These are phyloP conservation scores for Rhynchosporium graminicola DNA, from an alignment of 2,329 filamentous ascomycete genomes.

Conservation along the genomic window DNA sequence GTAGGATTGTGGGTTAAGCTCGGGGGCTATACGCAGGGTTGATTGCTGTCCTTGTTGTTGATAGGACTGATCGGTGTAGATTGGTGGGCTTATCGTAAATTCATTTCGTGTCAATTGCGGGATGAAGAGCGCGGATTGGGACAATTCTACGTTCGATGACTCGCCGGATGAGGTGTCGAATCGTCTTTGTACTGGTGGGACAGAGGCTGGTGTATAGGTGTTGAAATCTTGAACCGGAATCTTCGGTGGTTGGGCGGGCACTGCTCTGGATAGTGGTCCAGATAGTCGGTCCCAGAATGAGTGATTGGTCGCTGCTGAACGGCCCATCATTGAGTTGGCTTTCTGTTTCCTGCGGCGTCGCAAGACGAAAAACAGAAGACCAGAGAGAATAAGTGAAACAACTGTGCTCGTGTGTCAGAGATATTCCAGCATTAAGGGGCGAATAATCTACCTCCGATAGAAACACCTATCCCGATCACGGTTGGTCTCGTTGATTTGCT, in stretches of 20 bases:
- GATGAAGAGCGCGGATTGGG: constrained; percentile 2
- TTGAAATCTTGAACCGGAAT: background rate
- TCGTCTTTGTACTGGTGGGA: background rate
- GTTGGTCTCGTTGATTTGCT: background rate
- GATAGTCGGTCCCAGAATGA: constrained; percentile 10
- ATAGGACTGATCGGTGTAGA: background rate
- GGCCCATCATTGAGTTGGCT: background rate
- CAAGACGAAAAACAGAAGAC: background rate
- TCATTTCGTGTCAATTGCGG: background rate
- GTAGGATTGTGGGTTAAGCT: background rate
- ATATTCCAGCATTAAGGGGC: too few species aligned
- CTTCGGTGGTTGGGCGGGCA: background rate
- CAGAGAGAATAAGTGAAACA: background rate
- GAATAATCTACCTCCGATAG: background rate
- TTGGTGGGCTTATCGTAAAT: background rate
- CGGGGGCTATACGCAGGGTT: background rate
- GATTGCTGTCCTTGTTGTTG: background rate
- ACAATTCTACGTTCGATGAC: background rate
- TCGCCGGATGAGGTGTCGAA: constrained; percentile 4
- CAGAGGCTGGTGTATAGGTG: background rate
- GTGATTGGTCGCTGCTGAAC: background rate
- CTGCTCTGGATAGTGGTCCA: background rate
- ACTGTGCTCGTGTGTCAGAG: background rate
- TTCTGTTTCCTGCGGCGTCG: background rate
- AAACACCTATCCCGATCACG: constrained; percentile 3